Evolutionary conservation across 179 eudicot genomes (phyloP).

Genomic region (Heliamphora pulchella): DNA sequence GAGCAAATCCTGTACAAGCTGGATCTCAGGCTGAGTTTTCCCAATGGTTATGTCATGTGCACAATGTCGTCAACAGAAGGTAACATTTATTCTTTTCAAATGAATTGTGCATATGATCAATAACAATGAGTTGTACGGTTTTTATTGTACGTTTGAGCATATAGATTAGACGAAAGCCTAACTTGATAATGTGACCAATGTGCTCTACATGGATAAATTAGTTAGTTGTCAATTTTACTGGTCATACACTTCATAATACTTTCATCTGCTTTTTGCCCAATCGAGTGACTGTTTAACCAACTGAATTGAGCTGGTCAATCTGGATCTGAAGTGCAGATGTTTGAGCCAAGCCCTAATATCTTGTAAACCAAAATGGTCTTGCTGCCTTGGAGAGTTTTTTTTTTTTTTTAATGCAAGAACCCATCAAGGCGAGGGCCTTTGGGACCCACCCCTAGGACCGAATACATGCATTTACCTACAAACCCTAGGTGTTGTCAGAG

Average conservation of each 20-base stretch:
- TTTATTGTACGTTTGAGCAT: neutral
- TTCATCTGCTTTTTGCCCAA: neutral
- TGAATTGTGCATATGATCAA: neutral
- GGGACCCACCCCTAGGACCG: too few species aligned
- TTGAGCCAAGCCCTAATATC: neutral
- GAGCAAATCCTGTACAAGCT: constrained; percentile 74
- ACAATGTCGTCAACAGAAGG: constrained; percentile 92
- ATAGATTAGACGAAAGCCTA: neutral
- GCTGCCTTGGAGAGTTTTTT: neutral
- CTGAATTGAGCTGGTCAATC: neutral
- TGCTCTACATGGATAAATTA: neutral
- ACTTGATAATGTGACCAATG: neutral
- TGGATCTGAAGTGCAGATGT: neutral
- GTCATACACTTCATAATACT: neutral
- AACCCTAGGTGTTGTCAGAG: too few species aligned
- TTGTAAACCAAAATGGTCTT: neutral
- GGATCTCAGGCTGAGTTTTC: constrained; percentile 83
- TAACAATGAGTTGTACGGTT: too few species aligned
- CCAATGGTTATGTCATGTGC: constrained; percentile 75
- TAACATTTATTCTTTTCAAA: constrained; percentile 17
- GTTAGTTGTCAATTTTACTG: neutral
- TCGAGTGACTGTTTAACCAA: neutral
- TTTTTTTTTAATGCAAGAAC: too few species aligned
- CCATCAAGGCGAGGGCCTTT: too few species aligned
- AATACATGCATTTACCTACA: too few species aligned